These are phyloP conservation scores for Volvox africanus DNA, from an alignment of 139 green algal species.

Conservation along the genomic window DNA sequence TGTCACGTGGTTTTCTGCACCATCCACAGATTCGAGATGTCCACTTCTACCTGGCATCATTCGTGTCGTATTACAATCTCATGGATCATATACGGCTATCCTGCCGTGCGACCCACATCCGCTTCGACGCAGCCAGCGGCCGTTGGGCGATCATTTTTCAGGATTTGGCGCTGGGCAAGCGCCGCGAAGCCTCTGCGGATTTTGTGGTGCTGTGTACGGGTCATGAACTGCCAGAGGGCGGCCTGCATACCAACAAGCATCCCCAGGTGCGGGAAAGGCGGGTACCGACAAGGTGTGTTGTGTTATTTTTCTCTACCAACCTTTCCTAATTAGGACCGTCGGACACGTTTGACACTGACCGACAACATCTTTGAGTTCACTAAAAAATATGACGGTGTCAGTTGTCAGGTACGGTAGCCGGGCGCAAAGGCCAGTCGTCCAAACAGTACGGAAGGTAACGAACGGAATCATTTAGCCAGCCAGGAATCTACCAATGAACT, in stretches of 20 bases:
- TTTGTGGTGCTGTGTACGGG: conserved; percentile 25
- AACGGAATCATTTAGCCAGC: too few species aligned
- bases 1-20: neutral
- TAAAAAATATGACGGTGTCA: neutral
- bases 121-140: neutral
- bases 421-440: too few species aligned
- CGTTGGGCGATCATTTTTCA: neutral
- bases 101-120: neutral
- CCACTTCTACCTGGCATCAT: neutral
- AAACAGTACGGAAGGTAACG: too few species aligned
- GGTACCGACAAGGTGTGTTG: neutral
- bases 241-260: neutral
- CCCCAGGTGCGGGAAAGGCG: neutral
- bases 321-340: neutral
- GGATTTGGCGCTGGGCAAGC: neutral
- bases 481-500: too few species aligned
- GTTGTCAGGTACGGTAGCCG: too few species aligned
- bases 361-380: neutral
- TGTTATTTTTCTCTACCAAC: neutral
- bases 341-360: neutral
- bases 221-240: neutral
- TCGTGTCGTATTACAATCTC: conserved; percentile 6
- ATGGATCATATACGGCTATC: neutral
- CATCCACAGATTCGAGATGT: neutral
- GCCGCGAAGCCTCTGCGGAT: neutral